phyloP scores from a whole-genome alignment of 441 rosid species.

The Pelargonium australe region DNA sequence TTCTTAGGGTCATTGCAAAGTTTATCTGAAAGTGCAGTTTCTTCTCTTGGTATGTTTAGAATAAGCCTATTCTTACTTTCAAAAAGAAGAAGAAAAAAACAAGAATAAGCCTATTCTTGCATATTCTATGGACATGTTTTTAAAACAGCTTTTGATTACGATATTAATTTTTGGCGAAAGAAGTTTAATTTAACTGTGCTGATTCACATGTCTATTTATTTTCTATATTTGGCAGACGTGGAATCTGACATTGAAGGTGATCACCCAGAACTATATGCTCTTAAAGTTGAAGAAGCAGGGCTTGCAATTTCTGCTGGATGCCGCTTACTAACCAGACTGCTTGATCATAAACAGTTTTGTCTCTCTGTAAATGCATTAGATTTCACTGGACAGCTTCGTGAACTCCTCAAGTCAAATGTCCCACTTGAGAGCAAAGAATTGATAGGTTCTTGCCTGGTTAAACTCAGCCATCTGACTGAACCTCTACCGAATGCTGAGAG shows the following conservation, averaged over 20 bases:
- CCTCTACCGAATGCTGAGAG: conserved; percentile 30
- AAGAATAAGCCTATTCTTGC: no score
- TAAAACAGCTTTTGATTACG: no score
- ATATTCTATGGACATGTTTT: no score
- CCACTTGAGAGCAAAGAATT: conserved; percentile 68
- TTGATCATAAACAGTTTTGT: conserved; percentile 50
- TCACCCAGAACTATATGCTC: conserved; percentile 49
- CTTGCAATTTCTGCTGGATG: conserved; percentile 60
- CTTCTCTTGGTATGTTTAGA: no score
- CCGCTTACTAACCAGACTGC: conserved; percentile 60
- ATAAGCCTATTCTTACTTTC: no score
- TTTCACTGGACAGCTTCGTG: conserved; percentile 43
- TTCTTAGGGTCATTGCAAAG: no score
- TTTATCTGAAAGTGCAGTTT: no score
- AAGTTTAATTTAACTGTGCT: background rate
- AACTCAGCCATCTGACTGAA: conserved; percentile 41
- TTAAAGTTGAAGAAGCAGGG: conserved; percentile 70
- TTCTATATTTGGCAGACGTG: conserved; percentile 24
- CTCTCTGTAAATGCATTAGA: conserved; percentile 24
- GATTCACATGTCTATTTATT: conserved; percentile 2
- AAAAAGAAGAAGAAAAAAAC: no score
- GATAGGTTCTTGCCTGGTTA: conserved; percentile 73
- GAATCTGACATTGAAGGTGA: conserved; percentile 44
- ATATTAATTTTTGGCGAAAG: no score
- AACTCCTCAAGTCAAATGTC: conserved; percentile 53